phyloP scores from a whole-genome alignment of 2,329 filamentous ascomycete genomes.

The Colletotrichum sansevieriae region DNA sequence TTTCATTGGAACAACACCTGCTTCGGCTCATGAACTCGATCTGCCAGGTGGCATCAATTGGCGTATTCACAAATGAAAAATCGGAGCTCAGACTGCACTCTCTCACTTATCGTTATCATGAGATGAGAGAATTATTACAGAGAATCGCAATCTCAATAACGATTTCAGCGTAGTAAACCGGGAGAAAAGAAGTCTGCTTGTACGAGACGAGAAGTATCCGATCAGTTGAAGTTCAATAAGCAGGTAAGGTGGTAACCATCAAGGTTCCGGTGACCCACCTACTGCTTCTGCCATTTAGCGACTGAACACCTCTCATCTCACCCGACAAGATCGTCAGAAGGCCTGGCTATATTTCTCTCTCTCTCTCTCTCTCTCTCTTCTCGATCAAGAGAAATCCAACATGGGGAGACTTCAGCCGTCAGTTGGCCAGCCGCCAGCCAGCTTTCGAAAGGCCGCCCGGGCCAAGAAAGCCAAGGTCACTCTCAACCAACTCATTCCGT shows the following conservation, averaged over 20 bases:
- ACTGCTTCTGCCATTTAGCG: not conserved
- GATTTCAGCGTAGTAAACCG: too few relatives aligned
- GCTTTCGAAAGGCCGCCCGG: conserved; percentile 49
- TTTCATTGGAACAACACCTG: not conserved
- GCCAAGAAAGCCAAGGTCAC: conserved; percentile 70
- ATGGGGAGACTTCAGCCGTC: conserved; percentile 41
- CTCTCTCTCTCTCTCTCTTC: too few relatives aligned
- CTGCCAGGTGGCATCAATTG: not conserved
- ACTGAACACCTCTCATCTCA: not conserved
- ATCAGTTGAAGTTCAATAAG: not conserved
- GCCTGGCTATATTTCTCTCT: too few relatives aligned
- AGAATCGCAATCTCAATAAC: not conserved
- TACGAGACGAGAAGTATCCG: not conserved
- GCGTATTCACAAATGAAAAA: not conserved
- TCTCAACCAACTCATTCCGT: conserved; percentile 70
- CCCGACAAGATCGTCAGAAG: not conserved
- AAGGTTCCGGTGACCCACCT: conserved; percentile 16
- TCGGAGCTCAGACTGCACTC: conserved; percentile 1
- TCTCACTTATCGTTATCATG: conserved; percentile 5
- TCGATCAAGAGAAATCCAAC: too few relatives aligned
- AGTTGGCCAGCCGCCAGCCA: conserved; percentile 36
- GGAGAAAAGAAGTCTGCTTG: too few relatives aligned
- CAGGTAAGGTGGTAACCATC: not conserved
- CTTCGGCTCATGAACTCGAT: not conserved
- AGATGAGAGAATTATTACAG: not conserved